A percentile compares a stretch with the other conserved stretches of the same genome.
These are phyloP conservation scores for Rhodotorula glutinis DNA, from an alignment of 1,284 basidiomycete species.

Conservation along the genomic window DNA sequence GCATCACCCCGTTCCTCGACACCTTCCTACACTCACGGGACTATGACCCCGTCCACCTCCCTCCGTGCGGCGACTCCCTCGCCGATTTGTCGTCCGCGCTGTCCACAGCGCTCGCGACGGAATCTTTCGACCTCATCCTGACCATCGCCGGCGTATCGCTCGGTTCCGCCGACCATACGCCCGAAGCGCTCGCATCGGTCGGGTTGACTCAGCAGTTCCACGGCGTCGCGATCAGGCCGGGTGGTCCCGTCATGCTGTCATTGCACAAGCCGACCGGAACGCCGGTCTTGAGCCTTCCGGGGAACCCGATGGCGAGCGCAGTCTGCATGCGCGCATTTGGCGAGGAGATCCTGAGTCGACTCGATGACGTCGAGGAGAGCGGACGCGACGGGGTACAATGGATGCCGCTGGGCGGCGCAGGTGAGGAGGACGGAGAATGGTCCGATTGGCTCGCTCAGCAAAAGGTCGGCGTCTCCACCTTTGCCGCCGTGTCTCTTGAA, in stretches of 20 bases:
- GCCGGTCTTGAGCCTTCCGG: constrained; percentile 12
- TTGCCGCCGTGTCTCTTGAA: constrained; percentile 4
- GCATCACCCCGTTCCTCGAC: constrained; percentile 11
- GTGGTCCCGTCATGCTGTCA: constrained; percentile 12
- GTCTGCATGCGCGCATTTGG: constrained; percentile 12
- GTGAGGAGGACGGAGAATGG: background rate
- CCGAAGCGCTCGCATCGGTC: constrained; percentile 4
- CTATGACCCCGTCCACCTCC: constrained; percentile 5
- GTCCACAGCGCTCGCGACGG: constrained; percentile 1
- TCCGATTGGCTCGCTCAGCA: background rate
- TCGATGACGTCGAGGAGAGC: background rate
- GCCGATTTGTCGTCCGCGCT: constrained; percentile 3
- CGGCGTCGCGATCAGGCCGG: constrained; percentile 14
- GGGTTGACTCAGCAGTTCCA: background rate
- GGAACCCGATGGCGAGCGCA: constrained; percentile 19
- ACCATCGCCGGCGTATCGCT: constrained; percentile 20
- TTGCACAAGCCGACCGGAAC: background rate
- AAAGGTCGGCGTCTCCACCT: constrained; percentile 2
- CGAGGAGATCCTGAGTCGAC: background rate
- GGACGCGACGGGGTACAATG: background rate
- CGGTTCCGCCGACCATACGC: constrained; percentile 17
- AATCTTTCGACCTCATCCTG: background rate
- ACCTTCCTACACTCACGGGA: background rate
- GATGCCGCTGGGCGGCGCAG: background rate
- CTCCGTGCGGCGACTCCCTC: constrained; percentile 3